Evolutionary conservation across 495 filamentous ascomycete genomes (phyloP), one percentile per base, ranked within the genome.

Genomic region (Margaritispora aquatica): DNA sequence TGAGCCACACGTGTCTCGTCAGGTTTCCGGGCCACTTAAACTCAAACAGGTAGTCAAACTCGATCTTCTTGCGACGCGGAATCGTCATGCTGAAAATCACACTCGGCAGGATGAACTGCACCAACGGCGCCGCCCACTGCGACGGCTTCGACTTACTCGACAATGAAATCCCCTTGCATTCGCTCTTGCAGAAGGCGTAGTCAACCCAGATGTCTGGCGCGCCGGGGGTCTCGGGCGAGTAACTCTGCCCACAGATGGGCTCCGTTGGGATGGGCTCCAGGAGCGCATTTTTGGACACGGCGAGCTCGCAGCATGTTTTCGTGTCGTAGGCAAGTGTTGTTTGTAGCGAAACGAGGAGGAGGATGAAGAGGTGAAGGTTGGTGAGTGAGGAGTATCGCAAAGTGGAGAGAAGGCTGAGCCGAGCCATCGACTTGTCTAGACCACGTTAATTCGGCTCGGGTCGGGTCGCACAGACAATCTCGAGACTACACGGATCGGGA

Each of bases 51-150:
- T 58, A 58, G 36, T 63, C 51, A 29, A 27, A 56, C 10, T 64
- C 58, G 29, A 68, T 52, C 34, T 62, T 60, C 31, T 63, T 53
- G 23, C 63, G 48, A 20, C 66, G 66, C 10, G 67, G 67, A 26
- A 69, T 62, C 10, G 65, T 68, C 67, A 67, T 67, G 51, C 65
- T 67, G 52, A 69, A 69, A n/a, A 69, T 63, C 48, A 69, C 62
- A 11, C 62, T 57, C 7, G 67, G 65, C 21, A 69, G 48, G 17
- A 69, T 69, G 57, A 66, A 68, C 27, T 65, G 57, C 27, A 66
- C 31, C 1, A 69, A 47, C 1, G 65, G 63, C 7, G 31, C 46
- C 11, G 63, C 65, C 57, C 57, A 69, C 34, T 54, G 51, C 11
- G 20, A 59, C 3, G 60, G 58, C 21, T 57, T 48, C 13, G 22